Evolutionary conservation across 2,329 filamentous ascomycete genomes (phyloP), one percentile per base, ranked within the genome.

Genomic region (Aspergillus sp.): DNA sequence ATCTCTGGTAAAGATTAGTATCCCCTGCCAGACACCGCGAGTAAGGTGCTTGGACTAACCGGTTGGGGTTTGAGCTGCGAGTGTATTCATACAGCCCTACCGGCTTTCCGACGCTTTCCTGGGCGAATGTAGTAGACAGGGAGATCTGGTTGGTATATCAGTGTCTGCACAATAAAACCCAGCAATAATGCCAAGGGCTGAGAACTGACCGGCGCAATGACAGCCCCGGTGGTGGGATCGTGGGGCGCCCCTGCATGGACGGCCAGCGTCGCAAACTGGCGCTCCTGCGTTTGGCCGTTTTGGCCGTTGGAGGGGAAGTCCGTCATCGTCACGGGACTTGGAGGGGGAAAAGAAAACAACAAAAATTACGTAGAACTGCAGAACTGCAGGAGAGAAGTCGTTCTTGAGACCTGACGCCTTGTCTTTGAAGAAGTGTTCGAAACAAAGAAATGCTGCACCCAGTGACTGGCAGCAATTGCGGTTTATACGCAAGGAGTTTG

Each of bases 91-190:
- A 97, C 62, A 81, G 80, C 70, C 95, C 95, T 31, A 98, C 81
- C 1, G 95, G 95, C 76, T 90, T 86, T 63, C 93, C 95, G 21
- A 96, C 92, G 12, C 87, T 85, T 14, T 87, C 88, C 80, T 99
- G 95, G n/a, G 90, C 91, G 72, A 93, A 99, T 6, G 95, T 99
- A 15, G 95, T 98, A 23, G 93, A 96, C 23, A 99, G 86, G 9
- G 93, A 97, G 75, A 99, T 97, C 82, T 86, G 41, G 4, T 31
- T 31, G 27, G 19, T 15, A n/a, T 15, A 37, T 61, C 31, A 61
- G 52, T 35, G 15, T 23, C 8, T 49, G 45, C 21, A 6, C 12
- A 25, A 41, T 17, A 27, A 25, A 27, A 7, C 43, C n/a, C 3
- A 31, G 8, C 14, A 43, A 19, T 27, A 12, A 21, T 23, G 44